These are phyloP conservation scores for Backusella parvicylindrica DNA, from an alignment of 192 early-diverging fungal species.

Conservation along the genomic window DNA sequence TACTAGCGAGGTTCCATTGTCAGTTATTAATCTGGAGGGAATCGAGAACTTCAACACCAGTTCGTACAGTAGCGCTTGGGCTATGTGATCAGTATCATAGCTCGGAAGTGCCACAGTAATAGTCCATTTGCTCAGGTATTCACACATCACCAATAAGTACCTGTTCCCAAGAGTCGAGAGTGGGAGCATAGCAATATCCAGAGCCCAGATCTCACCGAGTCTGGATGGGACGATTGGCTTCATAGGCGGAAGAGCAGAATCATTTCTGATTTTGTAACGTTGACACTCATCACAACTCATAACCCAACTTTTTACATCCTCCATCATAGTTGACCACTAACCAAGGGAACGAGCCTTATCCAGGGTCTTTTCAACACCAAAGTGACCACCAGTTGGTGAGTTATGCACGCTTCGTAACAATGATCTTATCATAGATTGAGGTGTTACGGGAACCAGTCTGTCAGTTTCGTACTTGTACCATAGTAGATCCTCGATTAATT, in stretches of 20 bases:
- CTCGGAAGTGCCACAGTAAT: background rate
- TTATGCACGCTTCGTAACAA: background rate
- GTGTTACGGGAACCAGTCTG: background rate
- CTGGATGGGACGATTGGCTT: background rate
- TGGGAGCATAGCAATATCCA: background rate
- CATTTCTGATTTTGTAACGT: background rate
- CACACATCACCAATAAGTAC: background rate
- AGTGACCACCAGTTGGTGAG: background rate
- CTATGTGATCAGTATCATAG: background rate
- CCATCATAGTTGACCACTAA: background rate
- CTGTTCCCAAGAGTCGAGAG: background rate
- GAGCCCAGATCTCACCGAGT: background rate
- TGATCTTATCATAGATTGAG: background rate
- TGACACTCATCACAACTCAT: background rate
- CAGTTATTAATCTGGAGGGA: background rate
- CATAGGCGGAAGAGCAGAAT: background rate
- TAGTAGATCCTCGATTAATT: background rate
- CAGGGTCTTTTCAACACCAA: background rate
- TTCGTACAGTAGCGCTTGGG: background rate
- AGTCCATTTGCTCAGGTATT: constrained; percentile 4
- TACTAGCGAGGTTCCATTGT: background rate
- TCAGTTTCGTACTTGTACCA: background rate
- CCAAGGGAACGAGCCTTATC: background rate
- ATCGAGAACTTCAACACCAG: background rate
- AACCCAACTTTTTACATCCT: background rate